These are phyloP conservation scores for Phlegmacium glaucopus DNA, from an alignment of 768 basidiomycete genomes.

Conservation along the genomic window DNA sequence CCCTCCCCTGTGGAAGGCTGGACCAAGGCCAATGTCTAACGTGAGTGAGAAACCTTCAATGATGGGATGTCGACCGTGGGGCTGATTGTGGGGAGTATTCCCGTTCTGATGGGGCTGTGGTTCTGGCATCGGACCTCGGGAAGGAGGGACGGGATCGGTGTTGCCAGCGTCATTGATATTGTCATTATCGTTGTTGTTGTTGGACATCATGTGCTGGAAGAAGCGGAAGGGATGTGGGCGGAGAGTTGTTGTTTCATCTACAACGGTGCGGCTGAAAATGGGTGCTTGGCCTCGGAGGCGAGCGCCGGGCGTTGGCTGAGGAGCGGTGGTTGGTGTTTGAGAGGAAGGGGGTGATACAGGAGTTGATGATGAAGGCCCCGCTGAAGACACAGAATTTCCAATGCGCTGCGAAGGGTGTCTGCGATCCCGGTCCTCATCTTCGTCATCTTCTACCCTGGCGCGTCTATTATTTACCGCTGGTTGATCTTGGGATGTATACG, in stretches of 20 bases:
- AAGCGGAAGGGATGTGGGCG: constrained; percentile 13
- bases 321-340: constrained; percentile 1
- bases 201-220: constrained; percentile 14
- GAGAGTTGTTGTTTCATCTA: constrained; percentile 4
- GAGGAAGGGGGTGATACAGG: constrained; percentile 5
- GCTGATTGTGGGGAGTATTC: background rate
- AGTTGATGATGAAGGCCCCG: constrained; percentile 12
- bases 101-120: constrained; percentile 1
- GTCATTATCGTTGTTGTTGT: constrained; percentile 5
- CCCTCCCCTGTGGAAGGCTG: too few species aligned
- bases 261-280: too few species aligned
- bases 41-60: too few species aligned
- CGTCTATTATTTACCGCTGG: constrained; percentile 32
- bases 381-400: constrained; percentile 20
- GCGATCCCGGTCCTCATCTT: constrained; percentile 57
- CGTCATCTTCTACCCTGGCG: constrained; percentile 58
- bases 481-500: constrained; percentile 13
- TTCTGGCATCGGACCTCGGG: background rate
- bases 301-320: background rate
- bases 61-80: too few species aligned
- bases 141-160: background rate
- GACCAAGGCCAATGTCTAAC: too few species aligned
- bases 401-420: constrained; percentile 64
- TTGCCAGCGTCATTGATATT: background rate
- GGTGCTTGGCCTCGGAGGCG: constrained; percentile 1